Conservation (phyloP, 805 yeast genomes). For the Saturnispora quitensis region DNA sequence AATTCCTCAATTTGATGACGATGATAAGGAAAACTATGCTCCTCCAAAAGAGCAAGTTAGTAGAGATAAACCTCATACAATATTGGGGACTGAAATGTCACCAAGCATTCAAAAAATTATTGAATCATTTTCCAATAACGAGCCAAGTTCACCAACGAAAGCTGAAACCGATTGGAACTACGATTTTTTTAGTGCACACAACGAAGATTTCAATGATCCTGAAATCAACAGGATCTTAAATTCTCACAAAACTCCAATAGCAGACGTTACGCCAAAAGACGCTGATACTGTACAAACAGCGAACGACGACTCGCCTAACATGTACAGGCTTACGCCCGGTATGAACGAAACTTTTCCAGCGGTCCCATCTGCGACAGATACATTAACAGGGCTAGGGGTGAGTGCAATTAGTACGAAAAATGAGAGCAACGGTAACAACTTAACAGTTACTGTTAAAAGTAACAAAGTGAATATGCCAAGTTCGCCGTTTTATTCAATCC, state of each 20-base stretch:
- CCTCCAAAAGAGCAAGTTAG: conserved; percentile 3
- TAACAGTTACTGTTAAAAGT: background rate
- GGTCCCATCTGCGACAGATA: background rate
- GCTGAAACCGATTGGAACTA: conserved; percentile 23
- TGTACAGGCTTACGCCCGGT: background rate
- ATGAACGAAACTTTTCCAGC: background rate
- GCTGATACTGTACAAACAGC: conserved; percentile 23
- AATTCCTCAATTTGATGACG: conserved; percentile 38
- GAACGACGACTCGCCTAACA: conserved; percentile 8
- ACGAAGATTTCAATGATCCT: conserved; percentile 17
- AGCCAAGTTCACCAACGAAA: conserved; percentile 23
- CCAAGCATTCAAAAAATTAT: conserved; percentile 27
- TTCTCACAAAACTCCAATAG: background rate
- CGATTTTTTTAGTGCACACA: conserved; percentile 17
- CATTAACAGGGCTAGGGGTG: background rate
- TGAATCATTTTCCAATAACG: conserved; percentile 24
- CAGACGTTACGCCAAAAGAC: conserved; percentile 26
- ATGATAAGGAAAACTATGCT: conserved; percentile 25
- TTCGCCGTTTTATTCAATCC: conserved; percentile 24
- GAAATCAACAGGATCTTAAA: conserved; percentile 20
- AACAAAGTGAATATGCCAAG: conserved; percentile 23
- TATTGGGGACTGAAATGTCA: conserved; percentile 24
- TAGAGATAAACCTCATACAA: conserved; percentile 10
- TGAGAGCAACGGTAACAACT: background rate
- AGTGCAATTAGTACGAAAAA: too few relatives aligned